Evolutionary conservation across 2,329 filamentous ascomycete genomes (phyloP), one percentile per base, ranked within the genome.

Genomic region (Aureobasidium sp.): DNA sequence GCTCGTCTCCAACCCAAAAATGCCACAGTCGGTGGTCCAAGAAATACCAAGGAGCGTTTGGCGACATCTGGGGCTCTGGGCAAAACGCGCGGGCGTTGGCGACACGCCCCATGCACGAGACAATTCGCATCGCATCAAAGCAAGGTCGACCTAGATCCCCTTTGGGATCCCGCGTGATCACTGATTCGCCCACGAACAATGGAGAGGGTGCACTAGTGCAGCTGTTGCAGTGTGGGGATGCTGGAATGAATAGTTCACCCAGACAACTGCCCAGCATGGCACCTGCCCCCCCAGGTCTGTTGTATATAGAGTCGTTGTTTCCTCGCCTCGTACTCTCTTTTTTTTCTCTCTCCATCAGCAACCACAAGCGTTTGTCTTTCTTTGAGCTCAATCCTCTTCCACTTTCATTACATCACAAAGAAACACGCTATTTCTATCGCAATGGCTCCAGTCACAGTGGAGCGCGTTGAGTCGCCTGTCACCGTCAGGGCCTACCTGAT

Each of bases 401-500:
- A 58, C 31, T 58, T 37, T 57, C 53, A n/a, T 46, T 57, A n/a
- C 31, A 31, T 46, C 43, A 47, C 29, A 21, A 40, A 58, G 43
- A 58, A 47, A 40, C 33, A 38, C 25, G 17, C 25, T 35, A 10
- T 31, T 35, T 29, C 17, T 31, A 11, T 61, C 63, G 33, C 54
- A 40, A 65, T 65, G 63, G 51, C 62, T 33, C 62, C 57, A 38
- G 37, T 53, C 19, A 60, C 60, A 29, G 60, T 60, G 58, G 61
- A 70, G 59, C 68, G 67, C 47, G 63, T 72, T 43, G 71, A 73
- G 62, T 67, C 70, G 55, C 71, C 71, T 11, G 70, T 73, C 46
- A 73, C 70, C 5, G 49, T 68, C 54, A 73, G 71, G 74, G 82
- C 83, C 13, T 84, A 84, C 70, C 65, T 84, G 37, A 80, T 84